phyloP scores from a whole-genome alignment of 257 asterid species.

The Solanum chiquidenum region DNA sequence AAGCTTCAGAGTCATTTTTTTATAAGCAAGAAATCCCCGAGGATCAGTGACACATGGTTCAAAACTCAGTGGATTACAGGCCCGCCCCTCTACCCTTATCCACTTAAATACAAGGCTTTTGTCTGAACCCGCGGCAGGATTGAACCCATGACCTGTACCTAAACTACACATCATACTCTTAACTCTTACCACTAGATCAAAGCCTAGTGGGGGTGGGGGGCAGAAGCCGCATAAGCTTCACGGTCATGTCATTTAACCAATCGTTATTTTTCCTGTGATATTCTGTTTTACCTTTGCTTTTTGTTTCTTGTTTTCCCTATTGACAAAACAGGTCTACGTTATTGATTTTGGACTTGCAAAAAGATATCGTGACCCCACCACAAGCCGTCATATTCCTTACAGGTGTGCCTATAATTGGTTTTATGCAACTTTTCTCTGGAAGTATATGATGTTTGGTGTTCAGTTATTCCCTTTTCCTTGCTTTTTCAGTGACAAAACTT shows the following conservation, averaged over 20 bases:
- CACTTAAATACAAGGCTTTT: not conserved
- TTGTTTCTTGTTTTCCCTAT: not conserved
- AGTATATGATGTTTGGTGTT: not conserved
- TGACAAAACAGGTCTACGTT: constrained; percentile 45
- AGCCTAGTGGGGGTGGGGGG: not conserved
- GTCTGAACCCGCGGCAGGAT: not conserved
- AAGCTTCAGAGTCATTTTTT: not conserved
- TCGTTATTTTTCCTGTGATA: not conserved
- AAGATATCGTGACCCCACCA: constrained; percentile 63
- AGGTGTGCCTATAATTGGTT: constrained; percentile 25
- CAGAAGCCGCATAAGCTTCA: not conserved
- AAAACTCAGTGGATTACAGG: not conserved
- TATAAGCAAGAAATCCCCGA: not conserved
- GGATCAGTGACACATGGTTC: not conserved
- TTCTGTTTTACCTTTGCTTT: not conserved
- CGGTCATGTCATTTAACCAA: not conserved
- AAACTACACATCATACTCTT: not conserved
- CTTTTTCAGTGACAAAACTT: not conserved
- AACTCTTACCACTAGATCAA: not conserved
- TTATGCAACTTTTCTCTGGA: not conserved
- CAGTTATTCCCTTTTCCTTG: not conserved
- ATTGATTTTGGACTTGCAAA: constrained; percentile 92
- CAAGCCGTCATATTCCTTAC: constrained; percentile 78
- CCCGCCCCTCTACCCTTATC: not conserved
- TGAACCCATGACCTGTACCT: not conserved